These are phyloP conservation scores for Petunia secreta DNA, from an alignment of 257 asterid genomes.

Conservation along the genomic window DNA sequence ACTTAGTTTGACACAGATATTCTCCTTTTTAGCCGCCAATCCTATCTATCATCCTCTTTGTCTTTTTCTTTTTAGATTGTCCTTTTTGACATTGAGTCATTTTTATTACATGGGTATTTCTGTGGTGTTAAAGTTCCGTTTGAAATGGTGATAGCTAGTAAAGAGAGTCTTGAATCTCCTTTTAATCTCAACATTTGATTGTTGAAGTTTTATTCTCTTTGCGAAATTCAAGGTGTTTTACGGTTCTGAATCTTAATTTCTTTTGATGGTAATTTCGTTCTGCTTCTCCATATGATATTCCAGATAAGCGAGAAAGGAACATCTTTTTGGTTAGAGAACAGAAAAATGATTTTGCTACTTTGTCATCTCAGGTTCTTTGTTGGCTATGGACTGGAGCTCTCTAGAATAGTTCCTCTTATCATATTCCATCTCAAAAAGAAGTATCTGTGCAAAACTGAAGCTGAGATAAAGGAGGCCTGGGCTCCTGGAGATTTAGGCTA, in stretches of 20 bases:
- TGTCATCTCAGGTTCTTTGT: constrained; percentile 80
- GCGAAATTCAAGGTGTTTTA: not conserved
- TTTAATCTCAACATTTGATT: not conserved
- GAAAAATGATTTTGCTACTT: constrained; percentile 9
- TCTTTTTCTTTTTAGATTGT: not conserved
- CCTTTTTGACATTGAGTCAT: not conserved
- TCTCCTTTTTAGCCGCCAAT: not conserved
- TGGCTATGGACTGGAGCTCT: constrained; percentile 92
- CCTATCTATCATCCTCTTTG: not conserved
- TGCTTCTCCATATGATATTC: not conserved
- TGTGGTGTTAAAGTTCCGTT: not conserved
- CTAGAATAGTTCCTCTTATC: constrained; percentile 77
- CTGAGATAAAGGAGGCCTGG: constrained; percentile 87
- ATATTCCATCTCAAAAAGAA: constrained; percentile 74
- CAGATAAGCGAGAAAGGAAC: not conserved
- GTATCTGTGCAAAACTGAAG: constrained; percentile 84
- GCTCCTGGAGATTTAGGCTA: constrained; percentile 82
- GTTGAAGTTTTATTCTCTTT: not conserved
- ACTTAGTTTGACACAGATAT: not conserved
- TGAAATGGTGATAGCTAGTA: not conserved
- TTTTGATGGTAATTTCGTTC: not conserved
- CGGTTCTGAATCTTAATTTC: constrained; percentile 2
- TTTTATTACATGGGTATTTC: not conserved
- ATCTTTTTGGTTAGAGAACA: not conserved
- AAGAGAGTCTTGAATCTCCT: not conserved